Conservation (phyloP, 306 rosid genomes). For the Quercus engelmannii region DNA sequence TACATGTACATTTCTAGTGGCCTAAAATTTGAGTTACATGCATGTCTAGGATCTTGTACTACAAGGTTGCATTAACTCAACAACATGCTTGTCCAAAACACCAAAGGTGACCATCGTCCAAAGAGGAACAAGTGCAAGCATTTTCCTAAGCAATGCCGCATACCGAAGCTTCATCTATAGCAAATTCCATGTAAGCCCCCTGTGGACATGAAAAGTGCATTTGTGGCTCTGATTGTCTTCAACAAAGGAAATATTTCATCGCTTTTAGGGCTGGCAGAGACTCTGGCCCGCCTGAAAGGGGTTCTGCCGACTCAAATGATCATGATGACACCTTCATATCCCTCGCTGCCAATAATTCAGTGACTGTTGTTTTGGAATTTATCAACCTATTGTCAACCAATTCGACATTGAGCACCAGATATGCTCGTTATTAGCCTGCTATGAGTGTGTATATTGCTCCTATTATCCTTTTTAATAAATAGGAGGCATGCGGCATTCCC, state of each 20-base stretch:
- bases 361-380: conserved; percentile 38
- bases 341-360: conserved; percentile 47
- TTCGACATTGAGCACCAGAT: no score
- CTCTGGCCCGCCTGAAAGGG: conserved; percentile 48
- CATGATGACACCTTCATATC: conserved; percentile 40
- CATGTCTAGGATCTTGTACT: conserved; percentile 28
- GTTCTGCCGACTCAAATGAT: conserved; percentile 40
- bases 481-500: no score
- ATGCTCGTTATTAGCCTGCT: no score
- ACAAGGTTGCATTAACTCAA: conserved; percentile 45
- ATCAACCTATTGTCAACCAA: conserved; percentile 27
- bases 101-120: conserved; percentile 47
- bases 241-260: conserved; percentile 50
- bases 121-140: no score
- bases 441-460: no score
- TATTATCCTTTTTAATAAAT: no score
- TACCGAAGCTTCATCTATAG: conserved; percentile 38
- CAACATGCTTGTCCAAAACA: conserved; percentile 37
- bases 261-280: conserved; percentile 25
- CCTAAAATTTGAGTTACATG: no score
- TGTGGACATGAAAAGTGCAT: conserved; percentile 48
- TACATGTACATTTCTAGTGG: no score
- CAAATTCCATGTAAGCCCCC: conserved; percentile 43
- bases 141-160: conserved; percentile 51
- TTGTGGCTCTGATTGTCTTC: conserved; percentile 47